These are phyloP conservation scores for Takashimella koratensis DNA, from an alignment of 1,284 basidiomycete species.

Conservation along the genomic window DNA sequence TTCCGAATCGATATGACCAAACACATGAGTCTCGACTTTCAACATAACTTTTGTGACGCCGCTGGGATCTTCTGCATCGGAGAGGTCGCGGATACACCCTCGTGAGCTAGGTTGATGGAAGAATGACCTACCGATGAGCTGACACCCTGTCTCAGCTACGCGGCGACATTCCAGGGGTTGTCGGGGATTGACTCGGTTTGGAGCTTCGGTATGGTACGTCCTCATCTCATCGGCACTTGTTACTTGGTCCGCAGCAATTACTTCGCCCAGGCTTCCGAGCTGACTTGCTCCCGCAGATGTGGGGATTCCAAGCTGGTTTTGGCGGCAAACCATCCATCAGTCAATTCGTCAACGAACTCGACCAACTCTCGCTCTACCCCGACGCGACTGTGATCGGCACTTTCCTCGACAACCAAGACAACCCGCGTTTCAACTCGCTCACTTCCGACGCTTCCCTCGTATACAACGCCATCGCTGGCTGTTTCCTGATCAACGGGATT, in stretches of 20 bases:
- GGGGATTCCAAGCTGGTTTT: constrained; percentile 18
- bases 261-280: neutral
- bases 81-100: too few species aligned
- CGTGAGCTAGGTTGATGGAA: too few species aligned
- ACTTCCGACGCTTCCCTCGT: constrained; percentile 21
- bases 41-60: constrained; percentile 52
- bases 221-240: neutral
- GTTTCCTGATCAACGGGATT: constrained; percentile 61
- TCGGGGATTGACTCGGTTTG: too few species aligned
- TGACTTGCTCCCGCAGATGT: constrained; percentile 5
- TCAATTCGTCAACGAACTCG: neutral
- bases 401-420: constrained; percentile 76
- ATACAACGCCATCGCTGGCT: constrained; percentile 61
- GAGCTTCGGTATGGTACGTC: constrained; percentile 25
- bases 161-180: too few species aligned
- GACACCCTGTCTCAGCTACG: too few species aligned
- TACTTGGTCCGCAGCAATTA: neutral
- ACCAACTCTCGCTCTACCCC: neutral
- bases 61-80: constrained; percentile 80
- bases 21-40: constrained; percentile 53
- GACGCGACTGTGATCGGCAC: constrained; percentile 61
- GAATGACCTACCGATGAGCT: too few species aligned
- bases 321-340: constrained; percentile 4
- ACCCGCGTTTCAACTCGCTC: constrained; percentile 66
- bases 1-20: constrained; percentile 66